These are phyloP conservation scores for Oxytropis ochrocephala DNA, from an alignment of 306 rosid species.

Conservation along the genomic window DNA sequence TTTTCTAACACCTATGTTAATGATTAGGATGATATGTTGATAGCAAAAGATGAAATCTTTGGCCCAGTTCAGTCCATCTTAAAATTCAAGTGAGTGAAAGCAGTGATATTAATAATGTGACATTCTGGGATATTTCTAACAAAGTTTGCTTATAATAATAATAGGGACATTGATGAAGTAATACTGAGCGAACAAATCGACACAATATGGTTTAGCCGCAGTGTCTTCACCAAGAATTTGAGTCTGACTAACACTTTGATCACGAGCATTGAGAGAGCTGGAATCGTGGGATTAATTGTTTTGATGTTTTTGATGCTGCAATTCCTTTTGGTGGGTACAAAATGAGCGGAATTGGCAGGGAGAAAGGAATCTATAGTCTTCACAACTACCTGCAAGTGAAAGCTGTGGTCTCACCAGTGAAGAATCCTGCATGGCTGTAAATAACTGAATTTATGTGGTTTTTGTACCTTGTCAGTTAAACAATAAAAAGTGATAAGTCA, in stretches of 20 bases:
- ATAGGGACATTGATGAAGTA: conserved; percentile 69
- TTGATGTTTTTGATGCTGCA: conserved; percentile 87
- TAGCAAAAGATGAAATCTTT: conserved; percentile 90
- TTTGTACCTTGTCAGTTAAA: not conserved
- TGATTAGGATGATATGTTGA: conserved; percentile 77
- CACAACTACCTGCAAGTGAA: conserved; percentile 77
- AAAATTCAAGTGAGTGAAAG: conserved; percentile 76
- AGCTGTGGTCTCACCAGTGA: conserved; percentile 71
- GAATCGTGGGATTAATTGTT: conserved; percentile 90
- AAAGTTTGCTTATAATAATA: not conserved
- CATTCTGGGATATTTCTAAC: not conserved
- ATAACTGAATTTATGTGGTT: not conserved
- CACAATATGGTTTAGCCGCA: conserved; percentile 71
- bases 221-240: conserved; percentile 65
- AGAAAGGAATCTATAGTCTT: conserved; percentile 85
- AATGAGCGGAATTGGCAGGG: conserved; percentile 91
- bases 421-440: conserved; percentile 79
- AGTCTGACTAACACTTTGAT: conserved; percentile 61
- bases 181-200: conserved; percentile 60
- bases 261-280: conserved; percentile 66
- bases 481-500: conserved; percentile 1
- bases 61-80: conserved; percentile 91
- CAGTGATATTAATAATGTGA: not conserved
- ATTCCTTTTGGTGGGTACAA: conserved; percentile 95
- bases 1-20: conserved; percentile 12